A percentile compares a stretch with the other conserved stretches of the same genome.
These are phyloP conservation scores for Pichia sp. DNA, from an alignment of 1,139 yeast genomes.

Conservation along the genomic window DNA sequence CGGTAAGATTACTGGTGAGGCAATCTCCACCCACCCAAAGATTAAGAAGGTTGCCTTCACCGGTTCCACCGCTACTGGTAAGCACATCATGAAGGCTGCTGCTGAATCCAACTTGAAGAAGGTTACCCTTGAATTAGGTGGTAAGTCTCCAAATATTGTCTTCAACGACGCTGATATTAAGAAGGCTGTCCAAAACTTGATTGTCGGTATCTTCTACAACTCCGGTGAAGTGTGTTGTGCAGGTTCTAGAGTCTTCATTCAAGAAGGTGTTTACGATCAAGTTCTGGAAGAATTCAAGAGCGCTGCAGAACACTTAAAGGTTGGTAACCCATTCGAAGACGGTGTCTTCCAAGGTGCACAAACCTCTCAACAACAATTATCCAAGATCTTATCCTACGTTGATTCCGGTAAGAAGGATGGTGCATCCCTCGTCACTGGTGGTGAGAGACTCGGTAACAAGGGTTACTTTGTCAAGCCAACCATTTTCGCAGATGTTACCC, in stretches of 20 bases:
- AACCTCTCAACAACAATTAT: conserved; percentile 62
- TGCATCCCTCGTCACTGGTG: conserved; percentile 51
- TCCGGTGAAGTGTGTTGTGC: conserved; percentile 88
- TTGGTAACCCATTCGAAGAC: conserved; percentile 70
- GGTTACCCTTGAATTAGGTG: conserved; percentile 79
- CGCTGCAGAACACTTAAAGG: conserved; percentile 49
- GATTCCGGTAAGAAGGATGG: conserved; percentile 66
- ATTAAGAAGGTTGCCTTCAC: conserved; percentile 78
- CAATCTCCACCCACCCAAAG: conserved; percentile 59
- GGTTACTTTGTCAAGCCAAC: conserved; percentile 68
- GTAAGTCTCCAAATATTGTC: conserved; percentile 75
- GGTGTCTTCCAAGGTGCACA: conserved; percentile 68
- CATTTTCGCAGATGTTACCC: conserved; percentile 55
- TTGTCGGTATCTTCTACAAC: conserved; percentile 63
- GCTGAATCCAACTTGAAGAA: conserved; percentile 63
- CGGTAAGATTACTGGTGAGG: conserved; percentile 69
- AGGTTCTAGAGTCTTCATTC: conserved; percentile 75
- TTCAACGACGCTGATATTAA: conserved; percentile 67
- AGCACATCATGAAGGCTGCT: conserved; percentile 61
- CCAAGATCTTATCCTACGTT: conserved; percentile 62
- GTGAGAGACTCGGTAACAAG: conserved; percentile 49
- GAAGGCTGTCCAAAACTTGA: conserved; percentile 51
- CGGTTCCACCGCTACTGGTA: conserved; percentile 76
- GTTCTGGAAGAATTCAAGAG: conserved; percentile 52
- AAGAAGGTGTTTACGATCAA: conserved; percentile 64